Evolutionary conservation across 2,329 filamentous ascomycete genomes (phyloP), one percentile per base, ranked within the genome.

Genomic region (Fusarium haematococcum): DNA sequence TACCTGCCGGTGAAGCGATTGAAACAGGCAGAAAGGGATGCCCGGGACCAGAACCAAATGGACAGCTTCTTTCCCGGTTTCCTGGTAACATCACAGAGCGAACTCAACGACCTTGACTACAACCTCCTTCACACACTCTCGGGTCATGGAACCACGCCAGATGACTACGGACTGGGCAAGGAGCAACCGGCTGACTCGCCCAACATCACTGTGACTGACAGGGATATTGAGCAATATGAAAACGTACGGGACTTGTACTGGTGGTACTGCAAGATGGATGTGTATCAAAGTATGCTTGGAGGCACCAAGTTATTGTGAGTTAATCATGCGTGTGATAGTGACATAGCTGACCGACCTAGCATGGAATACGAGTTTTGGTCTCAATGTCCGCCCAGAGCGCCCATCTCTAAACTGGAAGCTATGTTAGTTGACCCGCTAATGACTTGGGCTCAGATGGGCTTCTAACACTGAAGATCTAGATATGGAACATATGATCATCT

Each of bases 231-330:
- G 71, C 91, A 90, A 45, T 97, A 94, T 78, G 93, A 97, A 78
- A 92, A 93, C 18, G 87, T 97, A 43, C 91, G 93, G 73, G 97
- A 98, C 83, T 84, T 98, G 6, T 97, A 93, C 80, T 99, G 96
- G 95, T 98, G 95, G 94, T 98, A 95, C 81, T 92, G 90, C 77
- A 97, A 98, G 82, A 97, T 98, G 86, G 97, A 98, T 81, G 91
- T 94, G 10, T 97, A 96, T 77, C 96, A 98, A 81, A 95, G 94
- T 80, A 90, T 98, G 70, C 86, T 98, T 27, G 97, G 95, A 75
- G 96, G 95, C 10, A 95, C 96, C 48, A 89, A 89, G 71, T 86
- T 97, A 56, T 92, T 98, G 95, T 98, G 86, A 88, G 95, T 88
- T 27, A 20, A 16, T 14, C 35, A 30, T 43, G 33, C 14, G 16